A percentile compares a stretch with the other conserved stretches of the same genome.
These are phyloP conservation scores for Ampelocalamus luodianensis DNA, from an alignment of 176 grass and related monocot species.

Conservation along the genomic window DNA sequence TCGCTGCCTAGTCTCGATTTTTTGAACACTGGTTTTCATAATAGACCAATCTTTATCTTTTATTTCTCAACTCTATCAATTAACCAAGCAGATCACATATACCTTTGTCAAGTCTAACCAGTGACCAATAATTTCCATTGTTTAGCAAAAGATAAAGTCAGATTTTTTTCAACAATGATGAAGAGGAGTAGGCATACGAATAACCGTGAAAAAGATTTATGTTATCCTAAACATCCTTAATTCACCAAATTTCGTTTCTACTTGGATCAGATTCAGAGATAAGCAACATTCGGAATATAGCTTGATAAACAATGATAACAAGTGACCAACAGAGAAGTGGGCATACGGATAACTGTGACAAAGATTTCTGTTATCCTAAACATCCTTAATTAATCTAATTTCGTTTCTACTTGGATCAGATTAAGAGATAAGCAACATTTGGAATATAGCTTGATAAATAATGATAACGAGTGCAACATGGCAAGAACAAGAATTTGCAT, in stretches of 20 bases:
- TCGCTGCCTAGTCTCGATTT: too few relatives aligned
- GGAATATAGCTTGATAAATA: background rate
- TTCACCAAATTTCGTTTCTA: background rate
- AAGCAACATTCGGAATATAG: background rate
- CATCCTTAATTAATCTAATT: background rate
- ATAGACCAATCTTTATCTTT: background rate
- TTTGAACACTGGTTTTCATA: background rate
- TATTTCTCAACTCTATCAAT: constrained; percentile 12
- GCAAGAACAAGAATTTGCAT: background rate
- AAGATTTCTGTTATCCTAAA: background rate
- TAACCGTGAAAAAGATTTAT: background rate
- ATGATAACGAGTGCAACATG: background rate
- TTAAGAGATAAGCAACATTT: background rate
- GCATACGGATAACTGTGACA: background rate
- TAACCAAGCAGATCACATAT: constrained; percentile 4
- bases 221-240: background rate
- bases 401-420: background rate
- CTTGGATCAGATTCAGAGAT: background rate
- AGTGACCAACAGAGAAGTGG: background rate
- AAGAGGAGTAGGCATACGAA: background rate
- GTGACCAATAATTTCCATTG: background rate
- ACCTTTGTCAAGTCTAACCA: background rate
- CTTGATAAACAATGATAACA: background rate
- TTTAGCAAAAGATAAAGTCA: background rate
- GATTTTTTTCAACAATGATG: background rate